These are phyloP conservation scores for Wallacemonas rigidus DNA, from an alignment of 208 protist species.

Conservation along the genomic window DNA sequence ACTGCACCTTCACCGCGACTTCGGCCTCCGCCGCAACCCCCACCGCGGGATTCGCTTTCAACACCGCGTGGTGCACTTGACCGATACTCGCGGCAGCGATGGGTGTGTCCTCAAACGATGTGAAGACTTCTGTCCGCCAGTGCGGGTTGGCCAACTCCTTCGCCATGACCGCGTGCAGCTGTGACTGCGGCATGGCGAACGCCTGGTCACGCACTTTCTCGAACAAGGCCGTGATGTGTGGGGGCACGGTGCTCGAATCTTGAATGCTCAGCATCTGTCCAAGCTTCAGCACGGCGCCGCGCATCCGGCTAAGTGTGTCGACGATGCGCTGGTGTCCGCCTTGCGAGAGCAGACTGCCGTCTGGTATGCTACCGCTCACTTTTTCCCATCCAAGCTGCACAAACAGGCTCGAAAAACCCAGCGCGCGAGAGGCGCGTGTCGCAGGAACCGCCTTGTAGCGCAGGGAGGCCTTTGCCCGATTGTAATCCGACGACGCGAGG, in stretches of 20 bases:
- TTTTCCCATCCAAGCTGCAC: conserved; percentile 74
- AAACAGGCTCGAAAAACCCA: conserved; percentile 71
- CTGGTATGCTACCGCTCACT: conserved; percentile 30
- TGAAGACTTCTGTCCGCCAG: conserved; percentile 66
- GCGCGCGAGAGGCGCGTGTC: conserved; percentile 52
- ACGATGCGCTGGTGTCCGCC: conserved; percentile 83
- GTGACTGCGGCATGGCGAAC: conserved; percentile 78
- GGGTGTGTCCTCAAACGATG: conserved; percentile 85
- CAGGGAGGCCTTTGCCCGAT: conserved; percentile 21
- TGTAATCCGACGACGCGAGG: conserved; percentile 4
- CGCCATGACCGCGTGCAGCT: conserved; percentile 61
- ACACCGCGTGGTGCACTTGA: conserved; percentile 88
- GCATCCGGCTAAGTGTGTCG: conserved; percentile 95
- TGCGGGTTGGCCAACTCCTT: conserved; percentile 40
- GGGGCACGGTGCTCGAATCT: conserved; percentile 72
- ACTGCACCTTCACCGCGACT: conserved; percentile 94
- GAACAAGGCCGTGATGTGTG: conserved; percentile 76
- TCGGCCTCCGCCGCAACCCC: conserved; percentile 54
- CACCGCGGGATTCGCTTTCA: conserved; percentile 47
- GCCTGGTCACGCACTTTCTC: conserved; percentile 82
- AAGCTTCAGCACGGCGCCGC: conserved; percentile 94
- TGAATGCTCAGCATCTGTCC: conserved; percentile 96
- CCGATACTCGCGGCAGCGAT: conserved; percentile 96
- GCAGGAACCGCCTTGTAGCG: conserved; percentile 64
- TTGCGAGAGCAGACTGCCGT: conserved; percentile 43